Evolutionary conservation across 352 stramenopile species (phyloP), one percentile per base, ranked within the genome.

Genomic region (Peronospora farinosa): DNA sequence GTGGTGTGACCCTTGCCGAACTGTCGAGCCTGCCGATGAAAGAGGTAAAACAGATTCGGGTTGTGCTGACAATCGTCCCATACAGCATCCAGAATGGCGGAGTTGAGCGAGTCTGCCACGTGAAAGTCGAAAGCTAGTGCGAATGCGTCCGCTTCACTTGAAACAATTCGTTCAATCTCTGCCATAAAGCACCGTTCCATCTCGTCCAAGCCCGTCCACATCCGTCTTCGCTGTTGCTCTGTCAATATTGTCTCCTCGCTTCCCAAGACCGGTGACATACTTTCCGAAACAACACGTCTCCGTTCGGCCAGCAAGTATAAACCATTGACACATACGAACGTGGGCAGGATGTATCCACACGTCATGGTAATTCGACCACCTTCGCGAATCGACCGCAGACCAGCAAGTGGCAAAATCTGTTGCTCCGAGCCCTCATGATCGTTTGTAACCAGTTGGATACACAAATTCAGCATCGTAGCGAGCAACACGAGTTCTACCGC

Each of bases 21-120:
- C 42, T 91, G 73, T 30, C 69, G 74, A 19, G 82, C 81, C 36
- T 89, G 78, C 7, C 70, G 74, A 66, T 90, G 74, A 51, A 93
- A 93, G 23, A 87, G 65, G 35, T 88, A 70, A 52, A 93, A 93
- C 13, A 87, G 57, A 54, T 77, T 89, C 5, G 82, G 82, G 36
- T 93, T 91, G 51, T 93, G 79, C 42, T 88, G 63, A 45, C 80
- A 91, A 50, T 90, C 80, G 48, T 89, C 74, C 82, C 82, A 93
- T 3, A 93, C 79, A 4, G 79, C 82, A 54, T 88, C 76, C 7
- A 93, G 53, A 17, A 93, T 85, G 2, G 78, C 74, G 7, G 69
- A 59, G 52, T 91, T 89, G 19, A 93, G 66, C 13, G 67, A 63
- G 35, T 93, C 79, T 12, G 78, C 79, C 17, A 72, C 51, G 40